A percentile compares a stretch with the other conserved stretches of the same genome.
These are phyloP conservation scores for Simplicillium aogashimaense DNA, from an alignment of 2,329 filamentous ascomycete species.

Conservation along the genomic window DNA sequence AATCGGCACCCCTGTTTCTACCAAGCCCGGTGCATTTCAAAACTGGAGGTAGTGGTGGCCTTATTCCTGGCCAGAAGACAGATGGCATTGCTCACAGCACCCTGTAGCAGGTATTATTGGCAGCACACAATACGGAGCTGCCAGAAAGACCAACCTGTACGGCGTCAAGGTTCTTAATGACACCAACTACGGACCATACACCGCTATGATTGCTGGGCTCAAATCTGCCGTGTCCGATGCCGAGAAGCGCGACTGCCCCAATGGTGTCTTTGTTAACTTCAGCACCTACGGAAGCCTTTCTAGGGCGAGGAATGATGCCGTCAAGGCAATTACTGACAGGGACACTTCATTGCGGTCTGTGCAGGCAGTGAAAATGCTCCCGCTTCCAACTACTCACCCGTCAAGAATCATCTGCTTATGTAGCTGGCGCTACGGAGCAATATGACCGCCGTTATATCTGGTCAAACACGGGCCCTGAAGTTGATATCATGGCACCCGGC, in stretches of 20 bases:
- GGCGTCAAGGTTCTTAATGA: neutral
- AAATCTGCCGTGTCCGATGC: neutral
- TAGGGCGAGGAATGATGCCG: neutral
- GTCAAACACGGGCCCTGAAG: neutral
- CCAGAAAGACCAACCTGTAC: neutral
- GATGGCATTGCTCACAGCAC: neutral
- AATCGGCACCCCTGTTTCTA: too few relatives aligned
- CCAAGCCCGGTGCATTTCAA: too few relatives aligned
- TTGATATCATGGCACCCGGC: neutral
- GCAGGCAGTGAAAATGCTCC: neutral
- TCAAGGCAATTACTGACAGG: neutral
- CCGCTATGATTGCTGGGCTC: neutral
- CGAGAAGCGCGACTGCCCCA: neutral
- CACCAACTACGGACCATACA: neutral
- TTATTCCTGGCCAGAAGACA: neutral
- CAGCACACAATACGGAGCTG: neutral
- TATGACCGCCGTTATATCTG: neutral
- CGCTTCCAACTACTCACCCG: neutral
- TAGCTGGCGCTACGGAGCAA: neutral
- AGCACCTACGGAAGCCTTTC: neutral
- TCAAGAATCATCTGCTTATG: neutral
- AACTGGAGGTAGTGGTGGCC: too few relatives aligned
- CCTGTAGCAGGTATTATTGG: neutral
- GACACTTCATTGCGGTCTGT: neutral
- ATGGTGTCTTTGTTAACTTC: neutral